Base-by-base conservation (phyloP, 2,329 filamentous ascomycete species). In the Colletotrichum liaoningense region DNA sequence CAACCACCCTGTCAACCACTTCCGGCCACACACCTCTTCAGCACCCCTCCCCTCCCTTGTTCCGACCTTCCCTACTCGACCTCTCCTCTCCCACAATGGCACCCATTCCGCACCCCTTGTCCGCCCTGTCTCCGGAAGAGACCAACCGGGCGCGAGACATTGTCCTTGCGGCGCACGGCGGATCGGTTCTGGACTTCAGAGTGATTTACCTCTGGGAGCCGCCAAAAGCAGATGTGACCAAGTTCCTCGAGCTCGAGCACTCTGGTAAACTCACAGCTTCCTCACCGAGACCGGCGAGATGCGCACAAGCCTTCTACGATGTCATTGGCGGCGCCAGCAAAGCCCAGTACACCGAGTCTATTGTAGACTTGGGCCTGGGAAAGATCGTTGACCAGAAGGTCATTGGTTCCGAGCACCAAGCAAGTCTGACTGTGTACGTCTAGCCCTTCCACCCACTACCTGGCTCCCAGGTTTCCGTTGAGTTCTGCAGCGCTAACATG, bases 191-290 rank as follows among this genome's bases (percentile, higher is more conserved):
- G 5, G 79, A 81, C 63, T 88, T 88, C 75, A 82, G 86, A 6
- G 82, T 84, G 54, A 85, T 88, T 72, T 85, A 84, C 0, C 80
- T 88, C 6, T 78, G 77, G 30, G 86, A 88, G 72, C 86, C 86
- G 0, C 79, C 80, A 1, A 89, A 88, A 76, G 74, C 78, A 9
- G 80, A 82, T 22, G 81, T 88, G 78, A 67, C 84, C 11, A 72
- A 69, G 1, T 88, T 83, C 63, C 79, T 88, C 0, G 83, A 85
- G 14, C 76, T 74, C 3, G 85, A 88, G 69, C 84, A 86, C 69
- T 78, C 78, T 3, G 79, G 79, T 0, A 67, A 78, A 5, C 63
- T 83, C 26, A 78, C 68, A n/a, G 26, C 71, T 1, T 49, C 66
- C 1, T 73, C 69, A 6, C 80, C 81, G 11, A 65, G 77, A 4